These are phyloP conservation scores for Yarrowia divulgata DNA, from an alignment of 805 yeast species.

Conservation along the genomic window DNA sequence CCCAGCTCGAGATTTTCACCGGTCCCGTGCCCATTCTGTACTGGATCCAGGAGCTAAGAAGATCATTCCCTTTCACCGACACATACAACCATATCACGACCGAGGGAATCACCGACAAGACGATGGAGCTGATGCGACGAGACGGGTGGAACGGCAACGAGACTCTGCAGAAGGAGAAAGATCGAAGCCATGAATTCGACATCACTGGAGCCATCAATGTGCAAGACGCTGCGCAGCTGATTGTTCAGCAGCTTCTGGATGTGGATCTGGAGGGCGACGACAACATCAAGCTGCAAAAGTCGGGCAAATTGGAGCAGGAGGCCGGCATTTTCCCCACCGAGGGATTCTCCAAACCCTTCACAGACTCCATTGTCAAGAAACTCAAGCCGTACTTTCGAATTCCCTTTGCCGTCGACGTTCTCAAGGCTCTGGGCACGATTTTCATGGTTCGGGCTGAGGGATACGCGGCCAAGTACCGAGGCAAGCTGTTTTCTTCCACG, in stretches of 20 bases:
- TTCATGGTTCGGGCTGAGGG: constrained; percentile 25
- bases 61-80: constrained; percentile 20
- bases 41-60: constrained; percentile 28
- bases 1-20: constrained; percentile 35
- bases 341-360: constrained; percentile 14
- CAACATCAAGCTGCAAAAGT: constrained; percentile 29
- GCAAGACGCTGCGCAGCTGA: constrained; percentile 13
- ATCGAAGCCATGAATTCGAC: constrained; percentile 12
- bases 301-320: constrained; percentile 24
- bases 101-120: constrained; percentile 34
- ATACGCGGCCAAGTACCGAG: constrained; percentile 22
- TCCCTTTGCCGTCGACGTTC: constrained; percentile 30
- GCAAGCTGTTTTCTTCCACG: constrained; percentile 11
- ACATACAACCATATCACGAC: constrained; percentile 19
- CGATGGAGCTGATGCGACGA: constrained; percentile 19
- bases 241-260: constrained; percentile 21
- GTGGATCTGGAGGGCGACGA: constrained; percentile 38
- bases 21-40: constrained; percentile 33
- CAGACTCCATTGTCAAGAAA: constrained; percentile 5
- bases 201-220: constrained; percentile 25
- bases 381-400: constrained; percentile 29
- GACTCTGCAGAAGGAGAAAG: constrained; percentile 17
- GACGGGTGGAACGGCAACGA: constrained; percentile 25
- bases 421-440: constrained; percentile 28
- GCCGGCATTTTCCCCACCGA: constrained; percentile 19